Base-by-base conservation (phyloP, 106 monocot genomes). In the Dendrobium huoshanense region DNA sequence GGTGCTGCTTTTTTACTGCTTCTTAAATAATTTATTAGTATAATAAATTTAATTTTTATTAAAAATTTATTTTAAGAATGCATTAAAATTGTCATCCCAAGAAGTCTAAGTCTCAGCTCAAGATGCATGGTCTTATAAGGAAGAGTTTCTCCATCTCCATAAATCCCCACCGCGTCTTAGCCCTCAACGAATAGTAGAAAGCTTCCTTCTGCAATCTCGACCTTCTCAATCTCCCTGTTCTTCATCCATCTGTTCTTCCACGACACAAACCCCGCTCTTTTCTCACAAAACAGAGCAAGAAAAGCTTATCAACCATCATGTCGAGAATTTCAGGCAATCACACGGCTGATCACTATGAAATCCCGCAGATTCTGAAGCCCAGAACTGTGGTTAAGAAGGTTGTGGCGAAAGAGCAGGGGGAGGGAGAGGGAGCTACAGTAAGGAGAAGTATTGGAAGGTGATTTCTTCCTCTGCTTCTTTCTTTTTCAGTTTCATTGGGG, bases 371-470 rank as follows among this genome's bases (percentile, higher is more conserved):
- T 67, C 80, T 86, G 78, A 92, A 89, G 79, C 88, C 85, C 0
- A 84, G 94, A 18, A 82, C 85, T 2, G 90, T 92, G 2, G 88
- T 77, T 13, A 84, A 81, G 65, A 92, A 88, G 80, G 82, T 95
- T 41, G 85, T 79, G 58, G 90, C 94, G 9, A 85, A 81, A 87
- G 89, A 84, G 22, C 94, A 92, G 82, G 83, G 73, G n/a, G 92
- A 95, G 78, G 94, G 94, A n/a, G 83, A 75, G 0, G 92, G 92
- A 10, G 94, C 92, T 29, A 87, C 88, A 41, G 94, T 95, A 1
- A 67, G 94, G 25, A 83, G 94, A 65, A 95, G 94, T 86, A 95
- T 95, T 72, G 94, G 94, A 74, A 90, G 90, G 94, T 90, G 45
- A 72, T 40, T 9, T 13, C 70, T 67, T 59, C 55, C 22, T 41